Percentiles rank a stretch among this genome's conserved stretches.
Conservation (phyloP, 2,329 filamentous ascomycete genomes). For the Dothideomycetidae sp. region DNA sequence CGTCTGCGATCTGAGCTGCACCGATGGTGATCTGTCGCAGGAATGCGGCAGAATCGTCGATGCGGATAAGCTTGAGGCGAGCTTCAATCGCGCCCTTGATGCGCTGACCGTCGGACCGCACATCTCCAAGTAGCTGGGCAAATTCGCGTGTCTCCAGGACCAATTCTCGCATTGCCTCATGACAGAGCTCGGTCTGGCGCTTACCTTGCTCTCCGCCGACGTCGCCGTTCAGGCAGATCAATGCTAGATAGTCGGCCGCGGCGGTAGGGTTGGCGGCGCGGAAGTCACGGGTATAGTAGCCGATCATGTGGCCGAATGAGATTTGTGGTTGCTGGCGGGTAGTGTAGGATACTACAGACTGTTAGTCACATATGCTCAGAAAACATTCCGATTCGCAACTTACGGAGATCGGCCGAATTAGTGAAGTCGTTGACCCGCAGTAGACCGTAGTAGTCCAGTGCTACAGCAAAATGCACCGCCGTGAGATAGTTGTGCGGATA, state of each 20-base stretch:
- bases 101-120: constrained; percentile 69
- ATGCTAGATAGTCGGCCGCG: constrained; percentile 80
- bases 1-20: constrained; percentile 82
- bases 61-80: constrained; percentile 64
- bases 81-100: constrained; percentile 80
- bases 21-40: constrained; percentile 85
- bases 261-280: constrained; percentile 76
- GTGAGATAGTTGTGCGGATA: constrained; percentile 87
- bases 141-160: constrained; percentile 96
- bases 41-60: constrained; percentile 69
- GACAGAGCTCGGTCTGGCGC: constrained; percentile 68
- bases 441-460: constrained; percentile 76
- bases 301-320: constrained; percentile 86
- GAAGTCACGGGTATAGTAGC: constrained; percentile 93
- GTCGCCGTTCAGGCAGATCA: constrained; percentile 87
- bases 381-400: constrained; percentile 18
- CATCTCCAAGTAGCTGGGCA: constrained; percentile 82
- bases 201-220: constrained; percentile 58
- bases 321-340: constrained; percentile 63
- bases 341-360: constrained; percentile 39
- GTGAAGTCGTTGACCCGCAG: constrained; percentile 74
- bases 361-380: background rate
- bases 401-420: constrained; percentile 51
- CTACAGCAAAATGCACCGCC: constrained; percentile 87
- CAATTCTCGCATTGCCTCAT: constrained; percentile 83